Evolutionary conservation across 768 basidiomycete species (phyloP).

Genomic region (Boletus pseudo-olivaceus): DNA sequence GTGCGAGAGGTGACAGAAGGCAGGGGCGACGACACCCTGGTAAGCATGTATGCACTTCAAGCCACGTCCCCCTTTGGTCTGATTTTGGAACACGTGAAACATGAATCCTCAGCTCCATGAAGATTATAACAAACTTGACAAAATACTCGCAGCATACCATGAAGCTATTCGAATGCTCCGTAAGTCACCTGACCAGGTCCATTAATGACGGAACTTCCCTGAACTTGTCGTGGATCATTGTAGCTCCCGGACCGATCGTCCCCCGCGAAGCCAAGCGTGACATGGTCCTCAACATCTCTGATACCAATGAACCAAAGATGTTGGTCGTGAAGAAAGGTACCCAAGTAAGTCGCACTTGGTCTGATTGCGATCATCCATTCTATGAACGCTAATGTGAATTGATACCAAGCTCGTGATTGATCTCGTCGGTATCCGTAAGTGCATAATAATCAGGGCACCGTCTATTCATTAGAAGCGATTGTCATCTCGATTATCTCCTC

Average conservation of each 20-base stretch:
- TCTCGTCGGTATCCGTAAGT: slow-evolving; percentile 29
- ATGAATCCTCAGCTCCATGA: slow-evolving; percentile 16
- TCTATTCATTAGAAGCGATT: not conserved
- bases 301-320: slow-evolving; percentile 6
- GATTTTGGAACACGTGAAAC: not conserved
- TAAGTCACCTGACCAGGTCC: slow-evolving; percentile 5
- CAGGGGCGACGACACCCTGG: slow-evolving; percentile 14
- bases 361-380: too few species aligned
- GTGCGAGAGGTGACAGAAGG: slow-evolving; percentile 22
- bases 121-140: slow-evolving; percentile 27
- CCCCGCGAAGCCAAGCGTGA: slow-evolving; percentile 28
- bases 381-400: not conserved
- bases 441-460: too few species aligned
- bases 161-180: slow-evolving; percentile 32
- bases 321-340: slow-evolving; percentile 20
- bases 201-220: not conserved
- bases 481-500: not conserved
- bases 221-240: not conserved
- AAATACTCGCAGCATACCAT: slow-evolving; percentile 24
- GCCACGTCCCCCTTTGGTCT: not conserved
- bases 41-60: not conserved
- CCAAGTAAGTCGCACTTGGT: slow-evolving; percentile 5
- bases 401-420: slow-evolving; percentile 20
- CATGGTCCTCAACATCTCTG: slow-evolving; percentile 17
- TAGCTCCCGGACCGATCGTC: slow-evolving; percentile 29